Evolutionary conservation across 352 stramenopile species (phyloP), one percentile per base, ranked within the genome.

Genomic region (Phytopythium aichiense): DNA sequence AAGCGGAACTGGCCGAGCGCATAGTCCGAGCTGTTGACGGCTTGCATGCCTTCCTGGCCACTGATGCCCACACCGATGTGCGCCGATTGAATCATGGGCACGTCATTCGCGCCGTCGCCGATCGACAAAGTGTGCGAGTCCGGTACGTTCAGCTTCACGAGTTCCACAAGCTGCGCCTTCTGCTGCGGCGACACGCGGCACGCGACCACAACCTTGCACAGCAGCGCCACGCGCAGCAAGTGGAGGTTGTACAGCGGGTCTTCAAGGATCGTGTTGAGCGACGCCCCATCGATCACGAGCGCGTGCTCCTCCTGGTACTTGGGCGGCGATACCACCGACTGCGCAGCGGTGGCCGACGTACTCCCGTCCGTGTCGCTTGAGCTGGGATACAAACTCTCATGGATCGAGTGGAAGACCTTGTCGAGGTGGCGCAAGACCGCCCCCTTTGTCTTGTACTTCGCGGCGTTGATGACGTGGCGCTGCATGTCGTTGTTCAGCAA

Each of bases 1-100:
- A 91, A 95, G 0, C 81, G 76, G 65, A 96, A 96, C 56, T 96
- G 88, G 3, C 73, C 86, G 18, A 96, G 45, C 11, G 88, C 81
- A 56, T 94, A 96, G 58, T 96, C 88, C 0, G 79, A 92, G 58
- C 77, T 92, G 66, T 96, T 96, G 8, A 94, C 88, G 11, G 88
- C 98, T 71, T 99, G 97, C 62, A 98, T 92, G 20, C 98, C 98
- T 71, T 99, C 98, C 68, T 99, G 90, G 12, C 98, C 98, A 50
- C 94, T 99, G 64, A 99, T 97, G 31, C 90, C 89, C 25, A 97
- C 76, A 18, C 90, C 90, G 37, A 97, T 90, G 48, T 97, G 90
- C 16, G 90, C 90, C 57, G 80, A 88, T 40, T 96, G 87, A 57
- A 97, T 96, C 89, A 97, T 97, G 9, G 87, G 84, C 3, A 97